These are phyloP conservation scores for Sporopachydermia quercuum DNA, from an alignment of 805 yeast genomes.

Conservation along the genomic window DNA sequence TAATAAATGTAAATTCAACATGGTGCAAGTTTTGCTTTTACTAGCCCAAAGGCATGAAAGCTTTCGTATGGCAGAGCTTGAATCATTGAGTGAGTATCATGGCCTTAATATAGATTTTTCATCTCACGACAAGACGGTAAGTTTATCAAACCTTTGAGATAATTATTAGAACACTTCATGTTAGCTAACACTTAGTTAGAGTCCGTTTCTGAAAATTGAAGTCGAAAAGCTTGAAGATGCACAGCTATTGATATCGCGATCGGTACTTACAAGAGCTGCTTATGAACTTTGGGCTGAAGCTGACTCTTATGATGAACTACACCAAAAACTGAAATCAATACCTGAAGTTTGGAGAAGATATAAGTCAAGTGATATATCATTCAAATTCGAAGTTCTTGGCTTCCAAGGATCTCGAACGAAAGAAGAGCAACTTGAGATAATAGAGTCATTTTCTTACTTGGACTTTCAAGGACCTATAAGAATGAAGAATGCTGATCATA, in stretches of 20 bases:
- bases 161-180: constrained; percentile 1
- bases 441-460: constrained; percentile 59
- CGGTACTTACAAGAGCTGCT: constrained; percentile 58
- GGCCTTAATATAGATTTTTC: constrained; percentile 43
- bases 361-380: constrained; percentile 29
- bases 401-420: constrained; percentile 53
- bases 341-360: constrained; percentile 18
- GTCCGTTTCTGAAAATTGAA: constrained; percentile 60
- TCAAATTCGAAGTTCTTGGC: constrained; percentile 72
- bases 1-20: too few relatives aligned
- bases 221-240: constrained; percentile 61
- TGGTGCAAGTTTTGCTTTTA: constrained; percentile 57
- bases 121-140: constrained; percentile 32
- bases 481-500: constrained; percentile 62
- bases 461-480: constrained; percentile 63
- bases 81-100: constrained; percentile 61
- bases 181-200: constrained; percentile 8
- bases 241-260: constrained; percentile 39
- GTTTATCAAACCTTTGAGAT: neutral
- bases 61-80: constrained; percentile 72
- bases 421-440: constrained; percentile 38
- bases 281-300: constrained; percentile 84
- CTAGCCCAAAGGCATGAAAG: constrained; percentile 74
- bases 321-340: constrained; percentile 28
- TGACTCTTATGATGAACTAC: constrained; percentile 36